Percentiles rank a stretch among this genome's conserved stretches.
Conservation (phyloP, 345 rosid species). For the Syzygium oleosum region DNA sequence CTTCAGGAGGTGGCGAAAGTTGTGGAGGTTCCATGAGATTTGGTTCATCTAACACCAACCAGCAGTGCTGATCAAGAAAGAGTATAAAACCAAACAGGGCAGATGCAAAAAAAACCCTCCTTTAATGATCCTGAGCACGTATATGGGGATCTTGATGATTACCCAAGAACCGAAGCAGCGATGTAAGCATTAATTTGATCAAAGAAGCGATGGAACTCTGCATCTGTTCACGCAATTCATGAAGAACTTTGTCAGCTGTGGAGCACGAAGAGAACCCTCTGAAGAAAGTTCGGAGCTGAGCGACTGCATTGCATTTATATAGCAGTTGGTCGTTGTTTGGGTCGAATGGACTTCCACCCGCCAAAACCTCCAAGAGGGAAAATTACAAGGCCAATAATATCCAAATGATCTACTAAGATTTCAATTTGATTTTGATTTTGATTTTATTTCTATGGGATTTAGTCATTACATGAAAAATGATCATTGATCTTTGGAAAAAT, state of each 20-base stretch:
- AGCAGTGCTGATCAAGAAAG: neutral
- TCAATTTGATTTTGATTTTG: no score
- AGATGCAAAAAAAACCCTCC: neutral
- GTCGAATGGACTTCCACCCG: neutral
- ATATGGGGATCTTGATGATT: neutral
- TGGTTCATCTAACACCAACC: slow-evolving; percentile 32
- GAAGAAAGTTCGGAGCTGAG: neutral
- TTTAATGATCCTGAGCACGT: neutral
- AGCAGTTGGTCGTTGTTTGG: neutral
- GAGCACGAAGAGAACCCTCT: rapidly evolving
- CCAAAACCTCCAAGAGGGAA: neutral
- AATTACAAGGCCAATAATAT: neutral
- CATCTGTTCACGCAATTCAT: neutral
- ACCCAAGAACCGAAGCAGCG: neutral
- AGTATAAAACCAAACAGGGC: neutral
- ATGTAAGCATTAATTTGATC: neutral
- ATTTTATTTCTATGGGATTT: neutral
- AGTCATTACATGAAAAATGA: neutral
- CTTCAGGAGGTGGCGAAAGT: slow-evolving; percentile 47
- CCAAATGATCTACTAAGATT: neutral
- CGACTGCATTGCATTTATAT: rapidly evolving
- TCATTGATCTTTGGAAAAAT: neutral
- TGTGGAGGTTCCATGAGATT: slow-evolving; percentile 32
- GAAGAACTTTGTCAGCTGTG: neutral
- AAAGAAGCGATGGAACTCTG: no score